Evolutionary conservation across 108 stramenopile species (phyloP).

Genomic region (Parietichytrium sp.): DNA sequence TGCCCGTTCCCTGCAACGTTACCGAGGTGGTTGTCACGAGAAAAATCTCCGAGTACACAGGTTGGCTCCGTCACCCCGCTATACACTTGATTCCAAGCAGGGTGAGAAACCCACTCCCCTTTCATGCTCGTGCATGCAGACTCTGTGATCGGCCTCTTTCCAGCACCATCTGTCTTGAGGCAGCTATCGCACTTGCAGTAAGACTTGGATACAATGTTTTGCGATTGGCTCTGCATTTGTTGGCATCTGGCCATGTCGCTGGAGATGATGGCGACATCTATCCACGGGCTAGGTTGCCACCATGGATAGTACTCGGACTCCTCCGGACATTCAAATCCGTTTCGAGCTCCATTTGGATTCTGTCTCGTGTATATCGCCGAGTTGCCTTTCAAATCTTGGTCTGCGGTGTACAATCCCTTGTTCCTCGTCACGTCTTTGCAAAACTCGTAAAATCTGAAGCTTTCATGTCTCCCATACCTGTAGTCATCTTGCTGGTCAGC

Average conservation of each 20-base stretch:
- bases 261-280: constrained; percentile 55
- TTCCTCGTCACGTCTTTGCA: constrained; percentile 46
- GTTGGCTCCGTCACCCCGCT: too few species aligned
- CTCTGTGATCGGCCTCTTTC: constrained; percentile 43
- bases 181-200: neutral
- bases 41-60: constrained; percentile 39
- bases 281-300: constrained; percentile 54
- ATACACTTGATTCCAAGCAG: neutral
- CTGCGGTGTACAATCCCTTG: constrained; percentile 53
- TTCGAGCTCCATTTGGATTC: constrained; percentile 53
- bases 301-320: constrained; percentile 58
- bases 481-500: too few species aligned
- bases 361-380: too few species aligned
- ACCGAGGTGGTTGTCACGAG: constrained; percentile 53
- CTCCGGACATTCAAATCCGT: constrained; percentile 53
- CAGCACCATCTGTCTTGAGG: too few species aligned
- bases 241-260: neutral
- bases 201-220: neutral
- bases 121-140: constrained; percentile 40
- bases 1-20: constrained; percentile 47
- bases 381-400: constrained; percentile 48
- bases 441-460: constrained; percentile 41
- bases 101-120: neutral
- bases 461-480: constrained; percentile 54
- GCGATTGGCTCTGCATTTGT: neutral